phyloP scores from a whole-genome alignment of 108 stramenopile genomes.

The Aurantiochytrium sp. region DNA sequence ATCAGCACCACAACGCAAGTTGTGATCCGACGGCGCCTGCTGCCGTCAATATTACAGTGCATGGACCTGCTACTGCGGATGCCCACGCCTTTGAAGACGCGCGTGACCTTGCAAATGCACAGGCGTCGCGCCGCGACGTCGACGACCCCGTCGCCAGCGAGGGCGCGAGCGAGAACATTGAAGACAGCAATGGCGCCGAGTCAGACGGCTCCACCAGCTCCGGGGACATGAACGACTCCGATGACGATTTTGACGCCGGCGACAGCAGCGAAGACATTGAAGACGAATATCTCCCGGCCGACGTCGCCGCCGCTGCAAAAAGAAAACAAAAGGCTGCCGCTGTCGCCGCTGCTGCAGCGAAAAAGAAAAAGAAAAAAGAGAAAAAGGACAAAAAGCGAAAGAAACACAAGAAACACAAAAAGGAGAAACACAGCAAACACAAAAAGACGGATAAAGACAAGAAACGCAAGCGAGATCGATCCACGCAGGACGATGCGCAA shows the following conservation, averaged over 20 bases:
- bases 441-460: neutral
- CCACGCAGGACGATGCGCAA: neutral
- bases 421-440: neutral
- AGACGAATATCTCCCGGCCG: neutral
- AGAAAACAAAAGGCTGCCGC: neutral
- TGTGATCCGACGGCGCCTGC: neutral
- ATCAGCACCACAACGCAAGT: neutral
- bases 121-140: neutral
- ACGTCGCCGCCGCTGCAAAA: neutral
- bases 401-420: neutral
- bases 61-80: neutral
- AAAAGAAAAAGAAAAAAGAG: neutral
- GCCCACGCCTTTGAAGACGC: neutral
- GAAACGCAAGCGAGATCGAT: neutral
- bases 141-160: neutral
- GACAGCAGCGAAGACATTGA: neutral
- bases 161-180: neutral
- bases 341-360: neutral
- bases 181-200: neutral
- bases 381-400: neutral
- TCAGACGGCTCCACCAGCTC: no score
- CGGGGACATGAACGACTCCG: neutral
- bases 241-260: neutral
- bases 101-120: neutral
- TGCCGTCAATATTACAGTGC: neutral